Evolutionary conservation across 305 asterid species (phyloP).

Genomic region (Solanum chacoense): DNA sequence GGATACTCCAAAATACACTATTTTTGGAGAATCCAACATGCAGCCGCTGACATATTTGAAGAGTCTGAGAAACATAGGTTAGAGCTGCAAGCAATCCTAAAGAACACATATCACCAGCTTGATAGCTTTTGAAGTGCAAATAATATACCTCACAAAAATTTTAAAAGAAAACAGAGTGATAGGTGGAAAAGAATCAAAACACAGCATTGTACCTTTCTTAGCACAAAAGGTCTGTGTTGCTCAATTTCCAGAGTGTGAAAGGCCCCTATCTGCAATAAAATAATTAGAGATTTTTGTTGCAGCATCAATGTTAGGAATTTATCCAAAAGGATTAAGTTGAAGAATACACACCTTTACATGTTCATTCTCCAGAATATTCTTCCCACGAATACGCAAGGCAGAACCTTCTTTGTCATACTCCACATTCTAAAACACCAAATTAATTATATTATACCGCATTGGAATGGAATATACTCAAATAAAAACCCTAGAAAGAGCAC

Average conservation of each 20-base stretch:
- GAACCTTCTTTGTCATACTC: slow-evolving; percentile 94
- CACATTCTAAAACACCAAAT: slow-evolving; percentile 29
- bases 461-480: background rate
- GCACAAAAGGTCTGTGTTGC: slow-evolving; percentile 77
- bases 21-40: background rate
- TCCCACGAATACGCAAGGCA: slow-evolving; percentile 86
- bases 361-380: slow-evolving; percentile 82
- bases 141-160: background rate
- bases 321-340: background rate
- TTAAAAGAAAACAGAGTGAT: background rate
- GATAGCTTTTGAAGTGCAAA: background rate
- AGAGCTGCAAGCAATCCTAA: background rate
- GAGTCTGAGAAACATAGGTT: background rate
- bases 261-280: slow-evolving; percentile 70
- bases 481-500: background rate
- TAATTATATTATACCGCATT: slow-evolving; percentile 1
- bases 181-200: background rate
- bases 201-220: slow-evolving; percentile 53
- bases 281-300: slow-evolving; percentile 7
- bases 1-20: background rate
- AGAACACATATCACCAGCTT: background rate
- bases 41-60: background rate
- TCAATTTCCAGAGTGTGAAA: slow-evolving; percentile 95
- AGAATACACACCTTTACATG: slow-evolving; percentile 65
- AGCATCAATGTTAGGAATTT: slow-evolving; percentile 3